Conservation (phyloP, 495 filamentous ascomycete genomes). For the Penicillium robsamsonii region DNA sequence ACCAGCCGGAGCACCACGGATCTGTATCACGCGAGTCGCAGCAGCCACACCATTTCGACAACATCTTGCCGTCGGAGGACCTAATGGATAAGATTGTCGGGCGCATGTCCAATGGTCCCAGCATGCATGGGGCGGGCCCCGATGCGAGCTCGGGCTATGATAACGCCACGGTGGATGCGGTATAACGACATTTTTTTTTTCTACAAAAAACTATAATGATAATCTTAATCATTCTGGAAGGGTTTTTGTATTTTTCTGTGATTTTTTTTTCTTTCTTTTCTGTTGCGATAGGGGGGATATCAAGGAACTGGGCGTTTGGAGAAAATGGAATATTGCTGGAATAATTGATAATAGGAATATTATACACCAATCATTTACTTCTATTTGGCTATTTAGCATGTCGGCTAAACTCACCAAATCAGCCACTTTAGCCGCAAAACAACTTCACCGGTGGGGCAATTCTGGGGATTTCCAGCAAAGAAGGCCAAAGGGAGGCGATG, state of each 20-base stretch:
- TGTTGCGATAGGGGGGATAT: not conserved
- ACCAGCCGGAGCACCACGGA: conserved; percentile 34
- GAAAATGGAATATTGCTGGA: not conserved
- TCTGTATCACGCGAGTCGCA: conserved; percentile 39
- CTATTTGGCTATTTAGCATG: not conserved
- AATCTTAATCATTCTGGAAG: conserved; percentile 32
- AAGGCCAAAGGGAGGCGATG: not conserved
- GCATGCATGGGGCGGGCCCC: conserved; percentile 42
- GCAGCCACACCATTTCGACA: conserved; percentile 37
- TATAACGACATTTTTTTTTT: conserved; percentile 17
- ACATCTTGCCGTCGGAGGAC: conserved; percentile 38
- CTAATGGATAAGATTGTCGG: conserved; percentile 45
- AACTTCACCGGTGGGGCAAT: conserved; percentile 1
- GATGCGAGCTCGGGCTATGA: conserved; percentile 36
- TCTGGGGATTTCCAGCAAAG: not conserved
- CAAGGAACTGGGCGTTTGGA: conserved; percentile 1
- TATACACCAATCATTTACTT: not conserved
- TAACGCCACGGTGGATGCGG: conserved; percentile 35
- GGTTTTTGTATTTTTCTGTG: conserved; percentile 26
- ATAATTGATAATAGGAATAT: not conserved
- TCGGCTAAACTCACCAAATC: not conserved
- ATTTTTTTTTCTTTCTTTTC: conserved; percentile 5
- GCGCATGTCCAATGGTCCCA: conserved; percentile 35
- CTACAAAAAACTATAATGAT: conserved; percentile 25
- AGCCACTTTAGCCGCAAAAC: conserved; percentile 6